Percentiles rank a stretch among this genome's conserved stretches.
Evolutionary conservation across 2,329 filamentous ascomycete species (phyloP).

Genomic region (Neofusicoccum umdonicola): DNA sequence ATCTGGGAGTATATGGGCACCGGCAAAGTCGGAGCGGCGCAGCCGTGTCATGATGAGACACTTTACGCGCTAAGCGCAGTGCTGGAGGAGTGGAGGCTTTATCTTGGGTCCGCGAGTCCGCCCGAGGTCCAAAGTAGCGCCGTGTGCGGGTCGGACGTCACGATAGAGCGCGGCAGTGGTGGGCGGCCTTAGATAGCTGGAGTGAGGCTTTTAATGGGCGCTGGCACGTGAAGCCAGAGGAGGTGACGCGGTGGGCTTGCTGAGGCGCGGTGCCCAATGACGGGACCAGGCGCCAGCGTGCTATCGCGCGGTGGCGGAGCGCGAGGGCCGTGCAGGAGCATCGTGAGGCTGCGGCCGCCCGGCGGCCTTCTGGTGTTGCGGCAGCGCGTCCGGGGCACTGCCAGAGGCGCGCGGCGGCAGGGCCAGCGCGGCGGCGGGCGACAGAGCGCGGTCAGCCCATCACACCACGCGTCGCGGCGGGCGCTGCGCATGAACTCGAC

Average conservation of each 20-base stretch:
- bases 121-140: background rate
- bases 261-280: background rate
- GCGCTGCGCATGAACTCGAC: too few relatives aligned
- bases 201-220: background rate
- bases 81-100: background rate
- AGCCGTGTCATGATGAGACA: conserved; percentile 6
- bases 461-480: background rate
- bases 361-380: background rate
- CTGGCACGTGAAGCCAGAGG: background rate
- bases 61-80: background rate
- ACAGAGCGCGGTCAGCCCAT: background rate
- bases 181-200: conserved; percentile 5
- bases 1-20: background rate
- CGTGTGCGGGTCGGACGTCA: background rate
- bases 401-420: background rate
- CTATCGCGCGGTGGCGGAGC: background rate
- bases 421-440: background rate
- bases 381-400: background rate
- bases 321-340: background rate
- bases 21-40: background rate
- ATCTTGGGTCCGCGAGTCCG: background rate
- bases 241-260: background rate
- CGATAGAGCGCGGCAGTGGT: background rate
- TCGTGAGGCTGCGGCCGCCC: background rate
- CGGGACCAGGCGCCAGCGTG: background rate